These are phyloP conservation scores for Hirschioporus abietinus DNA, from an alignment of 768 basidiomycete species.

Conservation along the genomic window DNA sequence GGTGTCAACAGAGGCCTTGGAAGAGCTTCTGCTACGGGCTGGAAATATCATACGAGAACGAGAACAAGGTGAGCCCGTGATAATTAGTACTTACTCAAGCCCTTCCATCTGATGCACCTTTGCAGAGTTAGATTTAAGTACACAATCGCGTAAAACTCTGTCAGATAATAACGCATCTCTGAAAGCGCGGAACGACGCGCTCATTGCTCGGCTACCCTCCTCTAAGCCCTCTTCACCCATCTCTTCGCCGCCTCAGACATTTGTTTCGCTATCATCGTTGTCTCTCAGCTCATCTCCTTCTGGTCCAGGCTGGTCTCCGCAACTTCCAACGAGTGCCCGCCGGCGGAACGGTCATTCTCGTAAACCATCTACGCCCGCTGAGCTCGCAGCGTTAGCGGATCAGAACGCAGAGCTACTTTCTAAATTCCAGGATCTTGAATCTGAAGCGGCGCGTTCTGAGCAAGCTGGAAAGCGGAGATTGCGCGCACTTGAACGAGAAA, in stretches of 20 bases:
- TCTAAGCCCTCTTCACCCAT: slow-evolving; percentile 23
- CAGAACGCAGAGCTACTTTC: slow-evolving; percentile 78
- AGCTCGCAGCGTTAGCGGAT: slow-evolving; percentile 67
- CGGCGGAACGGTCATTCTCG: slow-evolving; percentile 26
- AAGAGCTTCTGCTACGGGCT: slow-evolving; percentile 63
- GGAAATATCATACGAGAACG: slow-evolving; percentile 71
- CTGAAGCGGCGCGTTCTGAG: slow-evolving; percentile 63
- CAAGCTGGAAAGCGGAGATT: slow-evolving; percentile 63
- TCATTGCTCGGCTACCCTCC: slow-evolving; percentile 58
- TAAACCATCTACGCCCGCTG: slow-evolving; percentile 58
- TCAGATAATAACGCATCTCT: slow-evolving; percentile 65
- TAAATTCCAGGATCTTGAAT: slow-evolving; percentile 72
- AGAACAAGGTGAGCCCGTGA: slow-evolving; percentile 55
- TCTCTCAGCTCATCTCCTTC: slow-evolving; percentile 14
- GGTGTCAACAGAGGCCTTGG: slow-evolving; percentile 68
- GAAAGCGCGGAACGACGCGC: slow-evolving; percentile 65
- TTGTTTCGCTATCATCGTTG: slow-evolving; percentile 18
- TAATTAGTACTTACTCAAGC: slow-evolving; percentile 7
- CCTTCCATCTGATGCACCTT: slow-evolving; percentile 6
- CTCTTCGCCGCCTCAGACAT: slow-evolving; percentile 20
- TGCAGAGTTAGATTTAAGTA: slow-evolving; percentile 62
- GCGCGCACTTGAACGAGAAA: slow-evolving; percentile 73
- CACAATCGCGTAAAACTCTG: slow-evolving; percentile 62
- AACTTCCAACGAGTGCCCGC: slow-evolving; percentile 12
- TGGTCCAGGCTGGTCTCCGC: slow-evolving; percentile 13